These are phyloP conservation scores for Tubosaeta sp. DNA, from an alignment of 768 basidiomycete genomes.

Conservation along the genomic window DNA sequence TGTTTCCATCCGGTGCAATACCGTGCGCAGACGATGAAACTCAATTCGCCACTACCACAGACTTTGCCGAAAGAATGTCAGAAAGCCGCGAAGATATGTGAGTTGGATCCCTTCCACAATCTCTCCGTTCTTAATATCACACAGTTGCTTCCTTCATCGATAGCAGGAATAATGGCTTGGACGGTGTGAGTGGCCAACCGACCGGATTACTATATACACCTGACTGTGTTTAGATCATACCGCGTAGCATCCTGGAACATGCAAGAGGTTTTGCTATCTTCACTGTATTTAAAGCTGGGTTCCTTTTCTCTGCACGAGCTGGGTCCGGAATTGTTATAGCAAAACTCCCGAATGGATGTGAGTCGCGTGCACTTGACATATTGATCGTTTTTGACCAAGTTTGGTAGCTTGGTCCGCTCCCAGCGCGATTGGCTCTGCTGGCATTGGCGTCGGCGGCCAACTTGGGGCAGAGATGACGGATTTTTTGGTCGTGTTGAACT, in stretches of 20 bases:
- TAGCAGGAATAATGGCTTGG: constrained; percentile 74
- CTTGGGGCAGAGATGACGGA: constrained; percentile 86
- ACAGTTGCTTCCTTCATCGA: constrained; percentile 85
- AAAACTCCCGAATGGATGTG: constrained; percentile 73
- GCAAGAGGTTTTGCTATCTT: constrained; percentile 87
- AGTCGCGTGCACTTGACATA: constrained; percentile 29
- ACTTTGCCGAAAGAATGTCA: constrained; percentile 73
- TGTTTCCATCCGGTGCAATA: neutral
- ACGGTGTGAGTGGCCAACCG: constrained; percentile 49
- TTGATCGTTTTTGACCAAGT: constrained; percentile 27
- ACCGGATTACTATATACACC: neutral
- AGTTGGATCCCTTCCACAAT: constrained; percentile 20
- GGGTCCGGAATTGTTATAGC: constrained; percentile 89
- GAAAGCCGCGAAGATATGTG: constrained; percentile 87
- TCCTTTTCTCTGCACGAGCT: constrained; percentile 71
- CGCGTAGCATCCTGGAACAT: constrained; percentile 48
- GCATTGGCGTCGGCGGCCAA: constrained; percentile 83
- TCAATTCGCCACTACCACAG: constrained; percentile 49
- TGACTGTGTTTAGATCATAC: constrained; percentile 42
- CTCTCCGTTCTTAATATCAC: neutral
- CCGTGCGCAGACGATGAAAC: constrained; percentile 35
- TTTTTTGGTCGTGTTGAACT: constrained; percentile 86
- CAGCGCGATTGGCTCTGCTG: constrained; percentile 90
- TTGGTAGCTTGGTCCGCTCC: constrained; percentile 92
- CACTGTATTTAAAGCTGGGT: constrained; percentile 72